These are phyloP conservation scores for Saccharomycopsis javanensis DNA, from an alignment of 805 yeast species.

Conservation along the genomic window DNA sequence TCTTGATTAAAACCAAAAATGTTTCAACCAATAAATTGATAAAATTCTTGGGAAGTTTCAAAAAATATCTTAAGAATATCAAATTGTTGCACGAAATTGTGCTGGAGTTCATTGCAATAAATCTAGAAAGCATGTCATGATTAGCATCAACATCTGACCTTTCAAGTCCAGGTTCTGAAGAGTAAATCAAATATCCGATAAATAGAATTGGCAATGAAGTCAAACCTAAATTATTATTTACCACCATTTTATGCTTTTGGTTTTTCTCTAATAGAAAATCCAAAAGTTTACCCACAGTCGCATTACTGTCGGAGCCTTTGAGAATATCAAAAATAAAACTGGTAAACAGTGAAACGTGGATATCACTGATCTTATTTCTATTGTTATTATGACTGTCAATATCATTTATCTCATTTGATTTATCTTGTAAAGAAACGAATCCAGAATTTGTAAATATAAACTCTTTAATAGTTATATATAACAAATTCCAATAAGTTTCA, in stretches of 20 bases:
- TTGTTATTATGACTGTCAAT: background rate
- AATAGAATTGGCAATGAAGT: constrained; percentile 41
- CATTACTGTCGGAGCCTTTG: background rate
- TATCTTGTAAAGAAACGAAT: constrained; percentile 12
- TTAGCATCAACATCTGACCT: constrained; percentile 23
- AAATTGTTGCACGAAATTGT: constrained; percentile 15
- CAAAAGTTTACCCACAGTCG: background rate
- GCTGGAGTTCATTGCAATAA: constrained; percentile 16
- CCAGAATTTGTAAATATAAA: constrained; percentile 26
- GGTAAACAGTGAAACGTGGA: background rate
- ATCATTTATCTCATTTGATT: background rate
- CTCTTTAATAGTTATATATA: constrained; percentile 40
- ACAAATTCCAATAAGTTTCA: constrained; percentile 35
- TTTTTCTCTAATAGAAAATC: constrained; percentile 5
- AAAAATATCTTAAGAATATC: constrained; percentile 22
- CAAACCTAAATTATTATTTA: constrained; percentile 45
- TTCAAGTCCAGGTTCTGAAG: constrained; percentile 20
- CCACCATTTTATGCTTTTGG: constrained; percentile 21
- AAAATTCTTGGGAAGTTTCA: constrained; percentile 28
- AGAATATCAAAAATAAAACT: background rate
- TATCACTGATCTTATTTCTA: background rate
- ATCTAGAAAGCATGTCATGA: constrained; percentile 15
- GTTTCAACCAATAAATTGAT: constrained; percentile 36
- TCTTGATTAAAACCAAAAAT: constrained; percentile 35
- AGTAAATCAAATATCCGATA: constrained; percentile 22